phyloP scores from a whole-genome alignment of 164 flowering plant species.

The Piper longum region DNA sequence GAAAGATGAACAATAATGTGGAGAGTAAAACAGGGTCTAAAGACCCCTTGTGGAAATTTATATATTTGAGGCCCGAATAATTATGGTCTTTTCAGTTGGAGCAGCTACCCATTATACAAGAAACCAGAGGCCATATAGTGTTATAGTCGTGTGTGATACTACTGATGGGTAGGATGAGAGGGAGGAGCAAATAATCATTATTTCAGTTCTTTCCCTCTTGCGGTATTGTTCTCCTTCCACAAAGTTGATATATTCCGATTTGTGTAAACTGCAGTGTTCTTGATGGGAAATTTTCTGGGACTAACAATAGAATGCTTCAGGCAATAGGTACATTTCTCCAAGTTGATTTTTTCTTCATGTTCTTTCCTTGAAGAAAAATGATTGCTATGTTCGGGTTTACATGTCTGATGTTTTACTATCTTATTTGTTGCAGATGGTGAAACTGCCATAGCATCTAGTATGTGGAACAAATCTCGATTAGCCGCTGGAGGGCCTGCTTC shows the following conservation, averaged over 20 bases:
- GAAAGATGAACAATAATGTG: too few relatives aligned
- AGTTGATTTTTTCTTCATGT: not conserved
- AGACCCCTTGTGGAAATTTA: too few relatives aligned
- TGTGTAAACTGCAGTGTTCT: slow-evolving; percentile 30
- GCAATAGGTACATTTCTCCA: slow-evolving; percentile 33
- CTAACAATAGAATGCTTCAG: slow-evolving; percentile 32
- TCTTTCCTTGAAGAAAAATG: not conserved
- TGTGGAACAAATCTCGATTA: slow-evolving; percentile 19
- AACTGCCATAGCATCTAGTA: slow-evolving; percentile 18
- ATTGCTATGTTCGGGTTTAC: not conserved
- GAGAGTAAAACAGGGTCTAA: too few relatives aligned
- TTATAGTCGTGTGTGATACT: too few relatives aligned
- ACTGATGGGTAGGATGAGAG: not conserved
- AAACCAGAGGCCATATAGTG: too few relatives aligned
- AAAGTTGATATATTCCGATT: slow-evolving; percentile 5
- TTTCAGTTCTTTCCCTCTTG: not conserved
- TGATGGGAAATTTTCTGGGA: slow-evolving; percentile 24
- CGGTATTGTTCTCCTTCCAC: not conserved
- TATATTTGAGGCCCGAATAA: too few relatives aligned
- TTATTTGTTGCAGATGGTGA: slow-evolving; percentile 29
- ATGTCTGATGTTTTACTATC: slow-evolving; percentile 1
- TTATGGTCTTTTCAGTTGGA: too few relatives aligned
- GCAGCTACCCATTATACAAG: too few relatives aligned
- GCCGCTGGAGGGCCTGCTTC: slow-evolving; percentile 29
- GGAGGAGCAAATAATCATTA: not conserved